Conservation (phyloP, 208 protist species). For the Kentomonas sorsogonicus region DNA sequence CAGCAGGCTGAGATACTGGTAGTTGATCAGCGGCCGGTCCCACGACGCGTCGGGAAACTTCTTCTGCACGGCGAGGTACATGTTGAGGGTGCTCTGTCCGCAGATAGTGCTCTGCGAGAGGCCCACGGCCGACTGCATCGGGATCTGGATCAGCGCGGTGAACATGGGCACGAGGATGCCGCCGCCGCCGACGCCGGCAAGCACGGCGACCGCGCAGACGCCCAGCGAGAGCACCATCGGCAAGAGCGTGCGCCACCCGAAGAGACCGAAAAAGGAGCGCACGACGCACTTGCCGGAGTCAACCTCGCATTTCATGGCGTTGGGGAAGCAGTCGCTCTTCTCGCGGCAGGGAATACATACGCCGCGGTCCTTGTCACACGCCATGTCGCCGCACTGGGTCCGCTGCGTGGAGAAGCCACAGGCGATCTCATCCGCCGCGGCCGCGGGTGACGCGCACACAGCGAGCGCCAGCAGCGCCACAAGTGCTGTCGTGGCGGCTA, state of each 20-base stretch:
- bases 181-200: slow-evolving; percentile 79
- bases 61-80: slow-evolving; percentile 48
- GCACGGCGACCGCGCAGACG: slow-evolving; percentile 63
- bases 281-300: slow-evolving; percentile 42
- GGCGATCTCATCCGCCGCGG: slow-evolving; percentile 14
- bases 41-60: slow-evolving; percentile 41
- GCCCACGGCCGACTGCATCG: slow-evolving; percentile 58
- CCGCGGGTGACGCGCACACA: neutral
- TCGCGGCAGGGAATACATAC: slow-evolving; percentile 39
- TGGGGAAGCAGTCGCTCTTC: slow-evolving; percentile 56
- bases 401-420: slow-evolving; percentile 57
- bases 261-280: slow-evolving; percentile 19
- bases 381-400: slow-evolving; percentile 56
- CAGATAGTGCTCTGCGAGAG: slow-evolving; percentile 85
- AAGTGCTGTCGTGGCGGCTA: neutral
- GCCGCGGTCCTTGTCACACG: slow-evolving; percentile 30
- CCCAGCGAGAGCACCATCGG: slow-evolving; percentile 47
- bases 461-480: neutral
- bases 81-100: slow-evolving; percentile 76
- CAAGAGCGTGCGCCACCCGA: slow-evolving; percentile 23
- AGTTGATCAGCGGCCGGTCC: slow-evolving; percentile 80
- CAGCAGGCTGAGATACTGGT: slow-evolving; percentile 74
- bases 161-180: slow-evolving; percentile 85
- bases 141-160: slow-evolving; percentile 36
- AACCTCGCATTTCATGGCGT: slow-evolving; percentile 40